Base-by-base conservation (phyloP, 1,139 yeast genomes). In the Magnusiomyces clavatus region DNA sequence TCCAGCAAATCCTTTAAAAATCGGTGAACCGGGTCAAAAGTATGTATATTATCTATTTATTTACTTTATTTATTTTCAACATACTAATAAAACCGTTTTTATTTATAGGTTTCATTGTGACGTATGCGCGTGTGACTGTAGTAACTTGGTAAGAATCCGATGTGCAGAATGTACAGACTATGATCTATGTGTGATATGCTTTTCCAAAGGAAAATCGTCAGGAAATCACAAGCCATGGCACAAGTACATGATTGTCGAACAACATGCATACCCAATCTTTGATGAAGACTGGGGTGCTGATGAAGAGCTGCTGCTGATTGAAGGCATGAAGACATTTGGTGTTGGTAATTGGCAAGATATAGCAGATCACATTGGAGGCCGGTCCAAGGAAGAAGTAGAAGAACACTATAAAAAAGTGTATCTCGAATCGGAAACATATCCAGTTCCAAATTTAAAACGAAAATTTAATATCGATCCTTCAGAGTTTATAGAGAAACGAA, bases 261-360 rank as follows among this genome's bases (percentile, higher is more conserved):
- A 94, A 61, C 92, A 90, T 64, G 86, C 96, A 4, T 92, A 88
- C 64, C 98, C 99, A 0, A 86, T 94, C 20, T 84, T 92, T 60
- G 86, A 82, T 51, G 79, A 78, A 53, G 92, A 85, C 49, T 92
- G 99, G 99, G 98, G 98, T 36, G 98, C 98, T 0, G 98, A 92
- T 68, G 99, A 92, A 67, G 99, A 92, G 67, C 66, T 90, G 56
- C 72, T 88, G 48, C 73, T 92, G 56, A 78, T 94, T 19, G 96
- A 89, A 66, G 98, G 97, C 6, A 66, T 85, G 96, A 49, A 49
- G 48, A 48, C n/a, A 36, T 77, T 79, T 52, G 98, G 99, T 0
- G 72, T 90, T 54, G 99, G 98, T 4, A 90, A 90, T 67, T 92
- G 98, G 98, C 96, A 87, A 61, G 98, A 92, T 67, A 80, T 92